phyloP scores from a whole-genome alignment of 371 early-diverging fungal genomes.

The Mortierella sp. region DNA sequence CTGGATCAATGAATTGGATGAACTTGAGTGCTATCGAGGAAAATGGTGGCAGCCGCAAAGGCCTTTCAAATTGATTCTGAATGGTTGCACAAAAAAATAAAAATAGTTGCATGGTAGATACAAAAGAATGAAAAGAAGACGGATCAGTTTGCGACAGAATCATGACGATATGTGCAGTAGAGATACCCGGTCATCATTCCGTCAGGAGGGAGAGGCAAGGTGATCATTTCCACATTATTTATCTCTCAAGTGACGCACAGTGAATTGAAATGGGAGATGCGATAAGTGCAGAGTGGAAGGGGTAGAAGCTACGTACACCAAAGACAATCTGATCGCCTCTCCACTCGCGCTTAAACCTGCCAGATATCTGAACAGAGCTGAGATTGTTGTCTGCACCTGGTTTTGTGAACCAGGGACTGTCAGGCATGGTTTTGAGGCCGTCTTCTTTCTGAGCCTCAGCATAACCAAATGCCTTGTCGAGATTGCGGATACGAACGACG shows the following conservation, averaged over 20 bases:
- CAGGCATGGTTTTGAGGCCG: constrained; percentile 44
- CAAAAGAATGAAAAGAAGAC: neutral
- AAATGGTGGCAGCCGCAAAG: constrained; percentile 77
- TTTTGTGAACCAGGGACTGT: constrained; percentile 64
- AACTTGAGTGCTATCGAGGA: constrained; percentile 81
- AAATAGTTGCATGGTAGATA: neutral
- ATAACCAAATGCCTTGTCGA: constrained; percentile 61
- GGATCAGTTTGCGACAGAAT: neutral
- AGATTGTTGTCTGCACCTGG: constrained; percentile 61
- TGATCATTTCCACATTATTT: neutral
- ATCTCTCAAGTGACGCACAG: no score
- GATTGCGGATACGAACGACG: constrained; percentile 72
- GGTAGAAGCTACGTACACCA: constrained; percentile 62
- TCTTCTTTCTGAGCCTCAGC: constrained; percentile 58
- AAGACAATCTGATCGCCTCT: constrained; percentile 80
- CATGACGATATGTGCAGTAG: neutral
- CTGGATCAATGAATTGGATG: constrained; percentile 85
- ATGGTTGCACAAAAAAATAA: neutral
- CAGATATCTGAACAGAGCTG: constrained; percentile 78
- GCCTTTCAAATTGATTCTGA: constrained; percentile 78
- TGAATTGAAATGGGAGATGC: neutral
- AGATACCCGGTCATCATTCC: neutral
- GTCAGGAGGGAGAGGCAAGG: neutral
- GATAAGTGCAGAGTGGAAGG: no score
- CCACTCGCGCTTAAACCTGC: constrained; percentile 75